Evolutionary conservation across 345 rosid species (phyloP).

Genomic region (Eucalyptus grandis): DNA sequence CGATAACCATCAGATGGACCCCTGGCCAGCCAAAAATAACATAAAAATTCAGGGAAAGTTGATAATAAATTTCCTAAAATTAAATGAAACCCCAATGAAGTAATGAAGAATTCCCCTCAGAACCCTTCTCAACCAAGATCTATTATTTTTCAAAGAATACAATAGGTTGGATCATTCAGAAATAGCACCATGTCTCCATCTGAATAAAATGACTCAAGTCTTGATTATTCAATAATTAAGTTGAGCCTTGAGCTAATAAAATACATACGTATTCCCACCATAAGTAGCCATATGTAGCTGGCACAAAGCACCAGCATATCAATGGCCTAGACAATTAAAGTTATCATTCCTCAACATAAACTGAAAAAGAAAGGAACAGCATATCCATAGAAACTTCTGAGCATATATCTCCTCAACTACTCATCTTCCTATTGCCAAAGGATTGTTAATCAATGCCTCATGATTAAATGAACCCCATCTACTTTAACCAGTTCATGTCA

Average conservation of each 20-base stretch:
- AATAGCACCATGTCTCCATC: not conserved
- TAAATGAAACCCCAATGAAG: not conserved
- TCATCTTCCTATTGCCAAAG: not conserved
- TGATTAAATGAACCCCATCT: not conserved
- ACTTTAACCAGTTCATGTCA: not conserved
- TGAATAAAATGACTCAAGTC: not conserved
- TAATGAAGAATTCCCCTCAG: not conserved
- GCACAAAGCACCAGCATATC: not conserved
- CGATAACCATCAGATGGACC: slow-evolving; percentile 73
- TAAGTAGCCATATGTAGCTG: not conserved
- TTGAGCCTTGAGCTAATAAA: not conserved
- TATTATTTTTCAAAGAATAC: not conserved
- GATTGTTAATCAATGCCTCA: not conserved
- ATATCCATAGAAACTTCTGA: not conserved
- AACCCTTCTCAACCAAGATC: not conserved
- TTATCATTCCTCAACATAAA: not conserved
- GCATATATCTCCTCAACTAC: not conserved
- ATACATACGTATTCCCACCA: not conserved
- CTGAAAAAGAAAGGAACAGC: not conserved
- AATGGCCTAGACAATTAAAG: not conserved
- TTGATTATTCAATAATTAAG: not conserved
- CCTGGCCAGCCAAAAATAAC: slow-evolving; percentile 19
- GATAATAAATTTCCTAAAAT: not conserved
- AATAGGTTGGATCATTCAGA: not conserved
- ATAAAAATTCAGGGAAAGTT: not conserved